Evolutionary conservation across 441 rosid species (phyloP), one percentile per base, ranked within the genome.

Genomic region (Brassica balearica): DNA sequence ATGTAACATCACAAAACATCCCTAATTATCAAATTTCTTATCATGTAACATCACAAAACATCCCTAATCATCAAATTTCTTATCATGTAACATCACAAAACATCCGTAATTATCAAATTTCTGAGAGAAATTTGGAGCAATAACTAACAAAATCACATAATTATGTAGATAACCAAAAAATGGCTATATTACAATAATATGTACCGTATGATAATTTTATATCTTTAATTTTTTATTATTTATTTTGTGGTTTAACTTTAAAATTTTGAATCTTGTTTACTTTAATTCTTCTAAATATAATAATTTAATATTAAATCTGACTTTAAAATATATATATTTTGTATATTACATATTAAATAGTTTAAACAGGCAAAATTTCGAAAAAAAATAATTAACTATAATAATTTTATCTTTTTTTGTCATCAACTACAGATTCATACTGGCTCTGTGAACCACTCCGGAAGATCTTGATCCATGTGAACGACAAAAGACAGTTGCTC

Each of bases 61-160:
- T 4, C 34, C 34, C 34, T 29, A 29, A 29, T 29, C 34, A 29
- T 29, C 34, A 29, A 29, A 29, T 29, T 29, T 29, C 34, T 34
- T 34, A 34, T 34, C 41, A 34, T 36, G 43, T 36, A 38, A 38
- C 46, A 38, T 38, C 11, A 38, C 46, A 38, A 38, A 38, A 9
- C 46, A 38, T 38, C 56, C 56, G 19, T n/a, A 51, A 51, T 51
- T n/a, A n/a, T 51, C 56, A 51, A 51, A n/a, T n/a, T 51, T 51
- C 19, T 0, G 56, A n/a, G 19, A n/a, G 19, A 51, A 51, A n/a
- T 51, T 51, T 51, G 56, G 19, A n/a, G 56, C 56, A 51, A 51
- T 5, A n/a, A 14, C 7, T 51, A n/a, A 51, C 2, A 51, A n/a
- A 12, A 48, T 12, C 1, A 48, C 12, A 48, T 48, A 46, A 46